Evolutionary conservation across 768 basidiomycete species (phyloP), one percentile per base, ranked within the genome.

Genomic region (Mycena indigotica): DNA sequence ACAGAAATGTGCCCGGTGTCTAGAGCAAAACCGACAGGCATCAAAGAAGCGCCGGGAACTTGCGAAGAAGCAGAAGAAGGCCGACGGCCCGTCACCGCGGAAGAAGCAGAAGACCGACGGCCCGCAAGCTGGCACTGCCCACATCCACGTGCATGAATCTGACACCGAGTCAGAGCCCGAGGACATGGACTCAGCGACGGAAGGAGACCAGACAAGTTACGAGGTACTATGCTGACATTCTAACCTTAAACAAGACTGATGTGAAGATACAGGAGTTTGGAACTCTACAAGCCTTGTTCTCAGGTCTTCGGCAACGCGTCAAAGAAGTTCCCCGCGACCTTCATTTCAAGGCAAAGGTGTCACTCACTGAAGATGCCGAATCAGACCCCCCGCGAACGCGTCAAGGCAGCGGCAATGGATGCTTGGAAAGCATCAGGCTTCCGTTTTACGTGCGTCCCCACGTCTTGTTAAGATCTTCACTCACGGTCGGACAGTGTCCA

Each of bases 241-340:
- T 21, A 44, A 15, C 23, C 8, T 44, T 8, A 8, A 16, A 16
- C 8, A n/a, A n/a, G 15, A 16, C 15, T 6, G 41, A 44, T 16
- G 23, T 21, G 23, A 8, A 44, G 8, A 16, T 5, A 16, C 41
- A 44, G 41, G 8, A 16, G n/a, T 44, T 16, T 8, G 73, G 79
- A 2, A 44, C 28, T 40, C 8, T 15, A 0, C 25, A 53, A 25
- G 41, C 8, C 5, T n/a, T 58, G 76, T 77, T 55, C 73, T 79
- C 50, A 70, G 40, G 28, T 0, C 50, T 61, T 15, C 55, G 55
- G 5, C 19, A 24, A 13, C 45, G 21, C 10, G 41, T 53, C 56
- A 52, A 44, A n/a, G 39, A 38, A 4, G n/a, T n/a, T n/a, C 2
- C 13, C 4, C 21, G 55, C 48, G 24, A 53, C 44, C 52, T 62